phyloP scores from a whole-genome alignment of 805 yeast genomes.

The Debaryomyces hansenii region DNA sequence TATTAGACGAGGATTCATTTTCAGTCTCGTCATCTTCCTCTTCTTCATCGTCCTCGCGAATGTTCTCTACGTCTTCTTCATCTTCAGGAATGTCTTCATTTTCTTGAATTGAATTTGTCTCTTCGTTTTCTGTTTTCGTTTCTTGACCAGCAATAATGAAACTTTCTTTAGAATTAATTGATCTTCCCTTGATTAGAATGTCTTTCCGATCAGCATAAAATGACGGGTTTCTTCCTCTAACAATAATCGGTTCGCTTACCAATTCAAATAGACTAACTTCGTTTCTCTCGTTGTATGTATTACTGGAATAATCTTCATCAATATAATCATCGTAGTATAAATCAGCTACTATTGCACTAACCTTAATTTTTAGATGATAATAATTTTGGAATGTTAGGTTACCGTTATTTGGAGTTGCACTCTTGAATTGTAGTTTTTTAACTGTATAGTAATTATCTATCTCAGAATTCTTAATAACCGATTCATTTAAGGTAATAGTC shows the following conservation, averaged over 20 bases:
- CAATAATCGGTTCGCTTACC: constrained; percentile 49
- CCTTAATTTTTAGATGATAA: constrained; percentile 36
- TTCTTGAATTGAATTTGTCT: background rate
- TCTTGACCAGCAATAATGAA: constrained; percentile 8
- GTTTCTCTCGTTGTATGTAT: constrained; percentile 22
- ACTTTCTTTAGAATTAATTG: constrained; percentile 15
- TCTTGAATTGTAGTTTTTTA: constrained; percentile 47
- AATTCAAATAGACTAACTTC: constrained; percentile 32
- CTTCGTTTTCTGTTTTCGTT: background rate
- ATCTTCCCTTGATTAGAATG: constrained; percentile 35
- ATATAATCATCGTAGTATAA: constrained; percentile 38
- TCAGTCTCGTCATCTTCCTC: constrained; percentile 9
- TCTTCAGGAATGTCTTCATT: constrained; percentile 1
- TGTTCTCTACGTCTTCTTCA: constrained; percentile 5
- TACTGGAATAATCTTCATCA: constrained; percentile 25
- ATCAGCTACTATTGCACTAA: constrained; percentile 39
- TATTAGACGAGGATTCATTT: constrained; percentile 5
- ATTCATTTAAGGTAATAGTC: constrained; percentile 26
- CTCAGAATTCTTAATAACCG: constrained; percentile 16
- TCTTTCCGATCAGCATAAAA: constrained; percentile 56
- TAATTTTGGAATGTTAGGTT: constrained; percentile 47
- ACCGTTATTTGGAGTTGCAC: constrained; percentile 54
- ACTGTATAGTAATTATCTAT: constrained; percentile 33
- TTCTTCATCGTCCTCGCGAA: constrained; percentile 10
- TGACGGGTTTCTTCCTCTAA: constrained; percentile 62